A percentile compares a stretch with the other conserved stretches of the same genome.
phyloP scores from a whole-genome alignment of 257 asterid species.

The Capsicum baccatum region DNA sequence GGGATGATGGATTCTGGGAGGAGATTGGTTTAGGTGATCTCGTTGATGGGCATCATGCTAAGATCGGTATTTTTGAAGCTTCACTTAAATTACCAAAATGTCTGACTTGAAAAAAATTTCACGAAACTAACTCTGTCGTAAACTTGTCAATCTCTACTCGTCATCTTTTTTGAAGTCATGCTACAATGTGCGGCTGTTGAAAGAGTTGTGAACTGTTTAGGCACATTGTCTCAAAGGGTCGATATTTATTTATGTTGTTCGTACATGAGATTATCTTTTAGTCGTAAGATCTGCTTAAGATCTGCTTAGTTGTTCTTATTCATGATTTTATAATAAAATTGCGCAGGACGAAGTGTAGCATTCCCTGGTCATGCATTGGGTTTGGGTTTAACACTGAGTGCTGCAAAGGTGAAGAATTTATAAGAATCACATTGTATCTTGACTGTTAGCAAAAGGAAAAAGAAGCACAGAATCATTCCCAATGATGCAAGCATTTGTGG shows the following conservation, averaged over 20 bases:
- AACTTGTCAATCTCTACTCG: neutral
- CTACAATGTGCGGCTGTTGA: neutral
- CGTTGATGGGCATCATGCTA: constrained; percentile 92
- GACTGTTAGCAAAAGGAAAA: constrained; percentile 11
- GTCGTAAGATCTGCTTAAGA: constrained; percentile 9
- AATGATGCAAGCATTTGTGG: constrained; percentile 28
- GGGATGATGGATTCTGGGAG: constrained; percentile 98
- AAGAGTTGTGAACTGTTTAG: neutral
- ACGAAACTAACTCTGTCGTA: neutral
- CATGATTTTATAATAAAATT: constrained; percentile 27
- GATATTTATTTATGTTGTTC: neutral
- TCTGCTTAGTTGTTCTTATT: constrained; percentile 18
- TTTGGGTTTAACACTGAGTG: constrained; percentile 76
- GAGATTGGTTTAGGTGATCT: constrained; percentile 98
- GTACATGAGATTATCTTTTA: neutral
- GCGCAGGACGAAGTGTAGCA: constrained; percentile 94
- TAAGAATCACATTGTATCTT: constrained; percentile 14
- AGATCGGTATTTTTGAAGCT: constrained; percentile 64
- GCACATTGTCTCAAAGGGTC: constrained; percentile 16
- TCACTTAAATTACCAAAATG: constrained; percentile 25
- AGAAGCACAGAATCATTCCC: constrained; percentile 1
- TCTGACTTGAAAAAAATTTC: constrained; percentile 26
- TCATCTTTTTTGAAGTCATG: neutral
- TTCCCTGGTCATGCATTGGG: constrained; percentile 99
- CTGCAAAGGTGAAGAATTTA: constrained; percentile 86